phyloP scores from a whole-genome alignment of 768 basidiomycete species.

The Crassisporium funariophilum region DNA sequence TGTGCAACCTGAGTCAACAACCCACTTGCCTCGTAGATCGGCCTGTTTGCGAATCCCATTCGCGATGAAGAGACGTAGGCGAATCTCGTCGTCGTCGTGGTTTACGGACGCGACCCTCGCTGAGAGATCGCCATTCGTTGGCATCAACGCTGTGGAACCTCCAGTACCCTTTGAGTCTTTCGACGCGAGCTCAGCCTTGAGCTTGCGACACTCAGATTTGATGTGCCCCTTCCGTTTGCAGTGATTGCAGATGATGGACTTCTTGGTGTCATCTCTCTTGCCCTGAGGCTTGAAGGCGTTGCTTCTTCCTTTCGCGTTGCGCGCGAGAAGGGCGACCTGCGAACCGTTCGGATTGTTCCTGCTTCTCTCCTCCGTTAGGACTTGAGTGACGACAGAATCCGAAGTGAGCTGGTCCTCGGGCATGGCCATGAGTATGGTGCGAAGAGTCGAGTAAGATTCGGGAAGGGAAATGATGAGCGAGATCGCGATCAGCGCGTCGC shows the following conservation, averaged over 20 bases:
- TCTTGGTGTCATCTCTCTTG: constrained; percentile 4
- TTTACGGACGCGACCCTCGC: constrained; percentile 7
- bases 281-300: constrained; percentile 7
- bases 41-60: not conserved
- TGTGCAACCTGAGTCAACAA: constrained; percentile 15
- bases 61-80: constrained; percentile 8
- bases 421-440: constrained; percentile 13
- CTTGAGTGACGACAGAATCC: constrained; percentile 12
- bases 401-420: constrained; percentile 9
- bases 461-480: constrained; percentile 3
- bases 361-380: constrained; percentile 18
- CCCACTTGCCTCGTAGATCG: constrained; percentile 9
- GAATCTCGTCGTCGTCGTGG: too few species aligned
- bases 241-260: constrained; percentile 12
- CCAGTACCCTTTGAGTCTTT: constrained; percentile 3
- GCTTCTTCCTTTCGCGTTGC: constrained; percentile 5
- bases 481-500: not conserved
- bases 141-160: not conserved
- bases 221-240: constrained; percentile 21
- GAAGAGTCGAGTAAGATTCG: constrained; percentile 12
- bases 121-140: constrained; percentile 6
- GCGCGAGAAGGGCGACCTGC: constrained; percentile 11
- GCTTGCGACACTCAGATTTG: constrained; percentile 15
- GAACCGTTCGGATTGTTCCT: constrained; percentile 3
- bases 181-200: constrained; percentile 8